Evolutionary conservation across 441 rosid genomes (phyloP).

Genomic region (Adansonia rubrostipa): DNA sequence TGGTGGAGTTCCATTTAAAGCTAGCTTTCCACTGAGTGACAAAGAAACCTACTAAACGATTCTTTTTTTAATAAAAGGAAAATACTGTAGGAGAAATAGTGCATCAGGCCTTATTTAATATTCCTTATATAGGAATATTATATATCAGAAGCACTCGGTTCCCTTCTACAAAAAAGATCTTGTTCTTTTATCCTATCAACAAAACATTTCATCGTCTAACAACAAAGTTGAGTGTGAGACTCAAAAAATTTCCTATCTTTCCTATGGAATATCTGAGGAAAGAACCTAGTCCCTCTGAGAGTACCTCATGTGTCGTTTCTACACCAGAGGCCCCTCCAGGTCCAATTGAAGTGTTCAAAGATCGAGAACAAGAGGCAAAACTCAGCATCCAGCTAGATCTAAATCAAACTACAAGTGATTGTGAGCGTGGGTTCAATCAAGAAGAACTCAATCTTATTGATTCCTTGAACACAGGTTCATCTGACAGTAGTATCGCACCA

Average conservation of each 20-base stretch:
- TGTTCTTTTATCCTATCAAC: constrained; percentile 27
- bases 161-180: constrained; percentile 22
- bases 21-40: constrained; percentile 19
- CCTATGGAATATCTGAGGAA: constrained; percentile 44
- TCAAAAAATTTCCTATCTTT: constrained; percentile 8
- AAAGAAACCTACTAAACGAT: constrained; percentile 25
- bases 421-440: constrained; percentile 43
- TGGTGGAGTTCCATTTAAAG: constrained; percentile 23
- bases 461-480: constrained; percentile 45
- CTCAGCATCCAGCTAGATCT: constrained; percentile 41
- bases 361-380: constrained; percentile 34
- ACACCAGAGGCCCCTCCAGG: constrained; percentile 34
- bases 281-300: constrained; percentile 42
- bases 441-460: constrained; percentile 78
- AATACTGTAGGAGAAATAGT: constrained; percentile 10
- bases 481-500: constrained; percentile 26
- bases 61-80: not conserved
- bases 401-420: constrained; percentile 37
- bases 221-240: constrained; percentile 21
- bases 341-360: constrained; percentile 20
- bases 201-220: constrained; percentile 27
- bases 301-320: constrained; percentile 38
- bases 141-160: constrained; percentile 24
- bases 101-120: constrained; percentile 13
- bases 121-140: constrained; percentile 29